Conservation (phyloP, 352 stramenopile genomes). For the Phytophthora sp. region DNA sequence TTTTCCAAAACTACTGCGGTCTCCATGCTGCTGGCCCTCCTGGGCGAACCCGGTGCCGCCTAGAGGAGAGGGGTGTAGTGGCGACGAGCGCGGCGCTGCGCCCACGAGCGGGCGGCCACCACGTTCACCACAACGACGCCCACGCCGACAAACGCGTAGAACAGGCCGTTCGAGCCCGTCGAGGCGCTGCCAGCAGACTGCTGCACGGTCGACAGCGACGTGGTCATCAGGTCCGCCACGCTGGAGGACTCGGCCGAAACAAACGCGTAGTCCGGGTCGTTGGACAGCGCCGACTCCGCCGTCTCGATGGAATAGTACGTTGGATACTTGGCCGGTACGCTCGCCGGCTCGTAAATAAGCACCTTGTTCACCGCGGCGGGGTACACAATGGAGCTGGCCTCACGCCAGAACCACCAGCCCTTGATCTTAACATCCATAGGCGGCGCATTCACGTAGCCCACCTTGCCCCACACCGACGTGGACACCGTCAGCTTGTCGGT, state of each 20-base stretch:
- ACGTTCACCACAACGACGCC: slow-evolving; percentile 47
- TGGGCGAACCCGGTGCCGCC: too few species aligned
- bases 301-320: slow-evolving; percentile 42
- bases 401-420: slow-evolving; percentile 63
- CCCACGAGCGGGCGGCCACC: slow-evolving; percentile 48
- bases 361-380: slow-evolving; percentile 44
- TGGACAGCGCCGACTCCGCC: slow-evolving; percentile 26
- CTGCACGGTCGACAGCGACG: slow-evolving; percentile 39
- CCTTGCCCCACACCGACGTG: slow-evolving; percentile 56
- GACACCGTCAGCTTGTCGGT: slow-evolving; percentile 53
- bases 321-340: slow-evolving; percentile 34
- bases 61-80: slow-evolving; percentile 65
- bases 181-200: slow-evolving; percentile 10
- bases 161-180: slow-evolving; percentile 27
- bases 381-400: slow-evolving; percentile 48
- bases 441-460: slow-evolving; percentile 54
- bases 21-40: too few species aligned
- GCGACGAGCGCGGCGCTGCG: slow-evolving; percentile 50
- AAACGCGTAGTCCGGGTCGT: slow-evolving; percentile 43
- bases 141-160: slow-evolving; percentile 47
- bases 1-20: slow-evolving; percentile 1
- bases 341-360: slow-evolving; percentile 32
- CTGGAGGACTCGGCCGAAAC: slow-evolving; percentile 19
- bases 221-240: slow-evolving; percentile 25
- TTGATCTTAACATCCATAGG: slow-evolving; percentile 52